Conservation (phyloP, 768 basidiomycete species). For the Russula sp. region DNA sequence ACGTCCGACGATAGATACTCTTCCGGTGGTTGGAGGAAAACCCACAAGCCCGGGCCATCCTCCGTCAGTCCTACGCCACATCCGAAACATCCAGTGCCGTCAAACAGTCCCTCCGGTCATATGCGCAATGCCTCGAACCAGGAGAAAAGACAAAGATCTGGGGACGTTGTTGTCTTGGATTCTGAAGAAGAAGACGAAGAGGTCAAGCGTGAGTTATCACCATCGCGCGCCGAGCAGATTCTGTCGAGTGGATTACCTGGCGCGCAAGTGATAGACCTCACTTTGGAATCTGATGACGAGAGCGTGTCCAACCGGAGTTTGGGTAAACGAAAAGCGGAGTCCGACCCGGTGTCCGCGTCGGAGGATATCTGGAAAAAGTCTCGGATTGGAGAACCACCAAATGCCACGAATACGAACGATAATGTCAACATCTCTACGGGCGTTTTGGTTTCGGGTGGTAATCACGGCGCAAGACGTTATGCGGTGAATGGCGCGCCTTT, state of each 20-base stretch:
- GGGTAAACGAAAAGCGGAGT: constrained; percentile 56
- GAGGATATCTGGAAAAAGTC: constrained; percentile 77
- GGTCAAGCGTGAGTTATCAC: constrained; percentile 74
- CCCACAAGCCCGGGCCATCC: constrained; percentile 42
- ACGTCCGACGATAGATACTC: constrained; percentile 83
- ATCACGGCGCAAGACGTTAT: constrained; percentile 27
- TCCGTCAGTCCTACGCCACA: constrained; percentile 8
- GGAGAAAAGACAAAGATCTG: constrained; percentile 46
- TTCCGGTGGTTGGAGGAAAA: constrained; percentile 65
- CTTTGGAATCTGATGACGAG: constrained; percentile 77
- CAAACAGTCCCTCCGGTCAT: constrained; percentile 5
- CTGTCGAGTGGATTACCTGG: constrained; percentile 21
- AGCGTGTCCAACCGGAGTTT: constrained; percentile 38
- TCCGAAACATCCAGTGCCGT: not conserved
- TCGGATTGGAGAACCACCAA: constrained; percentile 36
- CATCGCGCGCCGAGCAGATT: constrained; percentile 44
- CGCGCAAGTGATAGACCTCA: constrained; percentile 74
- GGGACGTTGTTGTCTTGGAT: constrained; percentile 58
- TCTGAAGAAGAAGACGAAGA: constrained; percentile 72
- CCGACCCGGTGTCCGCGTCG: constrained; percentile 51
- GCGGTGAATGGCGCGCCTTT: constrained; percentile 24
- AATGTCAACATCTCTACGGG: constrained; percentile 26
- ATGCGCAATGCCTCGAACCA: constrained; percentile 1
- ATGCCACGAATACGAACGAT: constrained; percentile 25
- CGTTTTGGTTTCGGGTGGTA: constrained; percentile 20